Evolutionary conservation across 495 filamentous ascomycete species (phyloP).

Genomic region (Bryoglossum gracile): DNA sequence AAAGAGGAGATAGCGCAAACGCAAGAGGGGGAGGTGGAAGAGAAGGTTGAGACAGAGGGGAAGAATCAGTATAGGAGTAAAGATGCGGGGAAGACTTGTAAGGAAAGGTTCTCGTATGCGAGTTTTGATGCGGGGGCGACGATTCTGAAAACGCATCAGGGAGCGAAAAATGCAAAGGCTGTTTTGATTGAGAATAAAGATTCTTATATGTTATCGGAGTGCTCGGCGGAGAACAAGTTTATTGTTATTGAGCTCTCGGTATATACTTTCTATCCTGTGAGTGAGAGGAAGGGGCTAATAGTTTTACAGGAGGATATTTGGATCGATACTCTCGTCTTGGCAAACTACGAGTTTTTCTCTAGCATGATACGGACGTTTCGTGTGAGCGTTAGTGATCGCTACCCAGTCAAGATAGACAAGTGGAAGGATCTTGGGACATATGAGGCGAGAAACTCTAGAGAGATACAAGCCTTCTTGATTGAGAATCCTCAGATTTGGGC

Average conservation of each 20-base stretch:
- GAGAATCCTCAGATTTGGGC: constrained; percentile 95
- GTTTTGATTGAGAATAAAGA: constrained; percentile 96
- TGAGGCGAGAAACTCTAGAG: constrained; percentile 82
- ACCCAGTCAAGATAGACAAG: constrained; percentile 84
- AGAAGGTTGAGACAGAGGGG: constrained; percentile 34
- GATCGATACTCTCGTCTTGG: constrained; percentile 89
- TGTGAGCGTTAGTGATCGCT: constrained; percentile 84
- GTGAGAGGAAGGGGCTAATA: constrained; percentile 30
- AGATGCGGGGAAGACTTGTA: constrained; percentile 91
- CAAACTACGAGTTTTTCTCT: constrained; percentile 98
- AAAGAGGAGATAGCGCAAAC: constrained; percentile 36
- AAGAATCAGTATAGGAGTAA: constrained; percentile 65
- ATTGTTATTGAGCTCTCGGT: constrained; percentile 72
- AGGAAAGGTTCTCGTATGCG: constrained; percentile 93
- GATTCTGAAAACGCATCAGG: constrained; percentile 78
- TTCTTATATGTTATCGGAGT: constrained; percentile 95
- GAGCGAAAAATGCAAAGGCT: constrained; percentile 76
- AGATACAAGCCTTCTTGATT: constrained; percentile 88
- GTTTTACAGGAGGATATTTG: constrained; percentile 69
- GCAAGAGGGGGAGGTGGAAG: constrained; percentile 30
- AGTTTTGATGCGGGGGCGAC: constrained; percentile 96
- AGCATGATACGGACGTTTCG: constrained; percentile 89
- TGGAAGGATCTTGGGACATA: constrained; percentile 88
- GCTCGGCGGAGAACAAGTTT: constrained; percentile 81
- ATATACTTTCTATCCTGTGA: constrained; percentile 20